phyloP scores from a whole-genome alignment of 345 rosid species.

The Rhizophora mangle region DNA sequence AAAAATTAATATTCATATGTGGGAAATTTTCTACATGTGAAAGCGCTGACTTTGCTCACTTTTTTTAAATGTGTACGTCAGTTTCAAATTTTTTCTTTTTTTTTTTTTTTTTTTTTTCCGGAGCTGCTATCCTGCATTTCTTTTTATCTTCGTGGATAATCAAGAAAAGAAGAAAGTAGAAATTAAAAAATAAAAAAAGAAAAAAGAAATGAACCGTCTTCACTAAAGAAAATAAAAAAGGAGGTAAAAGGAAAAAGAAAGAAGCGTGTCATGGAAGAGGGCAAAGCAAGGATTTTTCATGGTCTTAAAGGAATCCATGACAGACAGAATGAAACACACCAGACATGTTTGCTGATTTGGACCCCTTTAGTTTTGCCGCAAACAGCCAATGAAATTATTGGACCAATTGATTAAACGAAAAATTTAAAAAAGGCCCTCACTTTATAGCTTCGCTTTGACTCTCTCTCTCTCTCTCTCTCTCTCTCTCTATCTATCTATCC shows the following conservation, averaged over 20 bases:
- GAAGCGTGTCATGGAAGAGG: neutral
- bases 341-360: neutral
- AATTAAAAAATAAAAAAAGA: neutral
- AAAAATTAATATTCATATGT: neutral
- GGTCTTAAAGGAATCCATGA: neutral
- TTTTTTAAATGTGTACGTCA: neutral
- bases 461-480: slow-evolving; percentile 9
- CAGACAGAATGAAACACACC: neutral
- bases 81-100: neutral
- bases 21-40: neutral
- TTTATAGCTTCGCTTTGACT: slow-evolving; percentile 37
- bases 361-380: neutral
- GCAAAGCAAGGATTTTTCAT: neutral
- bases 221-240: too few species aligned
- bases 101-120: neutral
- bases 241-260: neutral
- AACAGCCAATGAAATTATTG: neutral
- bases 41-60: neutral
- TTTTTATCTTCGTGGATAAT: neutral
- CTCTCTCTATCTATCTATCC: slow-evolving; percentile 16
- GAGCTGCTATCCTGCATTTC: neutral
- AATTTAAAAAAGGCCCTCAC: neutral
- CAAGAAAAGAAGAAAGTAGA: neutral
- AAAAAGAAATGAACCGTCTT: neutral
- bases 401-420: neutral